Evolutionary conservation across 768 basidiomycete genomes (phyloP).

Genomic region (Amanita subjunquillea): DNA sequence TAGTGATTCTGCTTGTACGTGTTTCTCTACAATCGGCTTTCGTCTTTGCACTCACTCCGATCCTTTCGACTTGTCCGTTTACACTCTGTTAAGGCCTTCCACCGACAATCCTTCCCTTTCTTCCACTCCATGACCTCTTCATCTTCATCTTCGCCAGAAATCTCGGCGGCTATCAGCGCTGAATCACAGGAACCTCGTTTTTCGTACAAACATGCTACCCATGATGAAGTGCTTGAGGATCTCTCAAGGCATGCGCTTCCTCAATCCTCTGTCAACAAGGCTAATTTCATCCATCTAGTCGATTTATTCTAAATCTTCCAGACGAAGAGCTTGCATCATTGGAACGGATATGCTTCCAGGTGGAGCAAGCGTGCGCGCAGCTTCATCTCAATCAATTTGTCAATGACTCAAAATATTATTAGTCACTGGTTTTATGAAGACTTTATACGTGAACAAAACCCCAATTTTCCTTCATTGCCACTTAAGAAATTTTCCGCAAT

Average conservation of each 20-base stretch:
- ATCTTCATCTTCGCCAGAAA: conserved; percentile 72
- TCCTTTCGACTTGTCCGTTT: conserved; percentile 4
- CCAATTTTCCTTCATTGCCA: conserved; percentile 75
- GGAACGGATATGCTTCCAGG: conserved; percentile 95
- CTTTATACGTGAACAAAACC: conserved; percentile 88
- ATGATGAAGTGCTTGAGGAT: conserved; percentile 86
- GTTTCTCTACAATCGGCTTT: conserved; percentile 15
- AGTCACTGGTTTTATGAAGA: conserved; percentile 99
- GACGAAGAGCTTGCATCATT: conserved; percentile 84
- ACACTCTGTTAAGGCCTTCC: conserved; percentile 8
- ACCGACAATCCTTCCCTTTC: conserved; percentile 18
- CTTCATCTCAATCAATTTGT: conserved; percentile 10
- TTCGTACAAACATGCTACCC: conserved; percentile 63
- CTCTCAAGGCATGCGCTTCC: conserved; percentile 60
- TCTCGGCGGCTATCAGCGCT: conserved; percentile 33
- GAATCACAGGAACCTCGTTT: conserved; percentile 27
- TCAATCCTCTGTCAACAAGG: conserved; percentile 8
- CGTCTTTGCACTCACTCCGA: conserved; percentile 11
- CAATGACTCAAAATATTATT: conserved; percentile 10
- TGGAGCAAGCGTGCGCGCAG: conserved; percentile 87
- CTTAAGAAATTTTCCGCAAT: conserved; percentile 91
- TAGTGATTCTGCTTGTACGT: conserved; percentile 3
- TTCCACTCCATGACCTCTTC: conserved; percentile 56
- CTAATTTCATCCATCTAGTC: conserved; percentile 32
- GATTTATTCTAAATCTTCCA: conserved; percentile 95